These are phyloP conservation scores for Pythium monospermum DNA, from an alignment of 352 stramenopile genomes.

Conservation along the genomic window DNA sequence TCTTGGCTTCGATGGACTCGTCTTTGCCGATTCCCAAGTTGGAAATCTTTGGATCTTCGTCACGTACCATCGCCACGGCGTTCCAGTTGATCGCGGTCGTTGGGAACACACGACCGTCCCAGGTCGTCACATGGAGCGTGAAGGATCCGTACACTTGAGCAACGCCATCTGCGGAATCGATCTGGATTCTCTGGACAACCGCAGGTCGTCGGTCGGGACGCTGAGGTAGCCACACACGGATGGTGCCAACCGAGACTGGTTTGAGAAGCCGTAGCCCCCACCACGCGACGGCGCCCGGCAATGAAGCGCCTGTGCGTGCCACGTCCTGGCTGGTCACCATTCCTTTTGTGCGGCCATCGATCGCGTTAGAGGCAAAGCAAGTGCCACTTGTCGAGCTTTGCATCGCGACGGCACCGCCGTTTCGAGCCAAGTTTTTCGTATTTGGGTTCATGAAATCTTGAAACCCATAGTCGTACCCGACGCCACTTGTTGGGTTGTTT, in stretches of 20 bases:
- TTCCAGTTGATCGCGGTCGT: slow-evolving; percentile 43
- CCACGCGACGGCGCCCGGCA: slow-evolving; percentile 36
- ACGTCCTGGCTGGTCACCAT: slow-evolving; percentile 40
- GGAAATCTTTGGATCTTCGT: slow-evolving; percentile 39
- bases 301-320: slow-evolving; percentile 36
- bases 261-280: slow-evolving; percentile 64
- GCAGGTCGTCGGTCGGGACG: slow-evolving; percentile 20
- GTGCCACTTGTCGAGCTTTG: slow-evolving; percentile 64
- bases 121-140: slow-evolving; percentile 31
- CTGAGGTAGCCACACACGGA: slow-evolving; percentile 47
- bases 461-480: slow-evolving; percentile 74
- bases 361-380: slow-evolving; percentile 53
- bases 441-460: slow-evolving; percentile 28
- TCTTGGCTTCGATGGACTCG: slow-evolving; percentile 58
- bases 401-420: slow-evolving; percentile 41
- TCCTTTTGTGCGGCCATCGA: slow-evolving; percentile 52
- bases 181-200: slow-evolving; percentile 24
- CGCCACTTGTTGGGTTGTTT: slow-evolving; percentile 47
- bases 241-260: slow-evolving; percentile 38
- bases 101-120: slow-evolving; percentile 16
- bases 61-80: slow-evolving; percentile 46
- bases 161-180: slow-evolving; percentile 33
- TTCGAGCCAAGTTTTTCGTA: slow-evolving; percentile 43
- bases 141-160: slow-evolving; percentile 36
- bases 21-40: slow-evolving; percentile 32